Percentiles rank a stretch among this genome's conserved stretches.
Conservation (phyloP, 1,284 basidiomycete genomes). For the Cutaneotrichosporon sp. region DNA sequence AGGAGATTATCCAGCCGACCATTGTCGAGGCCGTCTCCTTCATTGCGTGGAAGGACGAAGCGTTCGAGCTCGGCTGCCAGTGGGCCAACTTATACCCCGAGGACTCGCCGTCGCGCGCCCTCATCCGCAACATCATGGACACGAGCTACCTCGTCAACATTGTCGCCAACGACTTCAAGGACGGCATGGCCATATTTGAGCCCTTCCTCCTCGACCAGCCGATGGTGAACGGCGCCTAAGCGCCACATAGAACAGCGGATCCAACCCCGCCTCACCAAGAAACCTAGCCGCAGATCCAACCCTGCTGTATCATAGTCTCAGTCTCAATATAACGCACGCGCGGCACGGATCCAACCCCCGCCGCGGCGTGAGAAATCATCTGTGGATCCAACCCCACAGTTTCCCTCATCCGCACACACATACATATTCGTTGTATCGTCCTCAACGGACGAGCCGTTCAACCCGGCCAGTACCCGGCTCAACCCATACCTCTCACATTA, state of each 20-base stretch:
- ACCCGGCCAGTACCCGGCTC: slow-evolving; percentile 24
- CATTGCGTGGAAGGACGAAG: slow-evolving; percentile 70
- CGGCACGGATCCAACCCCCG: slow-evolving; percentile 6
- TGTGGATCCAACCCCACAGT: slow-evolving; percentile 6
- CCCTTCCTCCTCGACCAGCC: slow-evolving; percentile 63
- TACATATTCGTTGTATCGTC: slow-evolving; percentile 14
- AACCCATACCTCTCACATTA: slow-evolving; percentile 24
- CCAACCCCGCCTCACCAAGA: slow-evolving; percentile 1
- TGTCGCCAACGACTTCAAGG: slow-evolving; percentile 94
- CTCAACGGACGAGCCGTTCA: slow-evolving; percentile 27
- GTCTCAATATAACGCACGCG: slow-evolving; percentile 3
- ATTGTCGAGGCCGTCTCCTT: slow-evolving; percentile 80
- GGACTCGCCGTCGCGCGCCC: slow-evolving; percentile 68
- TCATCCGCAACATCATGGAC: slow-evolving; percentile 78
- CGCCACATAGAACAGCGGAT: not conserved
- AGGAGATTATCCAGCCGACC: slow-evolving; percentile 96
- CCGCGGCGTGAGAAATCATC: not conserved
- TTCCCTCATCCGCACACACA: not conserved
- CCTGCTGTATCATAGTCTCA: slow-evolving; percentile 2
- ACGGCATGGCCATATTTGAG: slow-evolving; percentile 76
- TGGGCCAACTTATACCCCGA: slow-evolving; percentile 90
- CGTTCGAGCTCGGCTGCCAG: slow-evolving; percentile 89
- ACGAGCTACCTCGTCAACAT: slow-evolving; percentile 89
- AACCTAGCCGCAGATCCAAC: slow-evolving; percentile 1
- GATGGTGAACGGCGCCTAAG: slow-evolving; percentile 7